phyloP scores from a whole-genome alignment of 1,284 basidiomycete species.

The Pisolithus thermaeus region DNA sequence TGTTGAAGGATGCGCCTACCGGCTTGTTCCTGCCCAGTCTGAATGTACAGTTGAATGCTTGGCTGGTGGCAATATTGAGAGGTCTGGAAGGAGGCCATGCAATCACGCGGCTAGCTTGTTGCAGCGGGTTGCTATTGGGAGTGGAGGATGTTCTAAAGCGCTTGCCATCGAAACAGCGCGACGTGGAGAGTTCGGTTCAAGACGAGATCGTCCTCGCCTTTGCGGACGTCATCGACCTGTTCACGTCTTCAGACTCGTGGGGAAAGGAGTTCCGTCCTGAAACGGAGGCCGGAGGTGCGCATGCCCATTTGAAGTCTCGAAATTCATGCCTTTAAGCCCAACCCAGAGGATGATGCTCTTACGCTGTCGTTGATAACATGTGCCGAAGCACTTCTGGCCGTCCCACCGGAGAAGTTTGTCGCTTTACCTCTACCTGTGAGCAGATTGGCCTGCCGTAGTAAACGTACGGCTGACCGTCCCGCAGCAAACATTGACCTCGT shows the following conservation, averaged over 20 bases:
- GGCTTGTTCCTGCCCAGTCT: constrained; percentile 42
- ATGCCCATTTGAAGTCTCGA: constrained; percentile 15
- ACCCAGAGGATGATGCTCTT: constrained; percentile 26
- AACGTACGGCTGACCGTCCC: constrained; percentile 8
- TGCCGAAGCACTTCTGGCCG: constrained; percentile 49
- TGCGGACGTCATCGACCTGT: too few relatives aligned
- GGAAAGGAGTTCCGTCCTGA: too few relatives aligned
- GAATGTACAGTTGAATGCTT: constrained; percentile 38
- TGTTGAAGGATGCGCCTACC: constrained; percentile 32
- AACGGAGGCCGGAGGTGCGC: constrained; percentile 17
- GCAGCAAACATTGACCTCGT: constrained; percentile 35
- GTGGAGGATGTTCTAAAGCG: too few relatives aligned
- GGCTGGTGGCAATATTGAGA: constrained; percentile 51
- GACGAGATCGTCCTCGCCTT: too few relatives aligned
- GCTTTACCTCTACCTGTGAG: constrained; percentile 50
- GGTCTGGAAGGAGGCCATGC: constrained; percentile 62
- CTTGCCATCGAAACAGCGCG: too few relatives aligned
- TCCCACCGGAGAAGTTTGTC: constrained; percentile 26
- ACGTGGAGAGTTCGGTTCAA: too few relatives aligned
- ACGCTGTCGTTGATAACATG: constrained; percentile 43
- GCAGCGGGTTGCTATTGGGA: constrained; percentile 35
- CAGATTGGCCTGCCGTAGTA: neutral
- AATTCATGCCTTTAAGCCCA: constrained; percentile 7
- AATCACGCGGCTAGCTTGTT: constrained; percentile 52
- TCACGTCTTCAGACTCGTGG: too few relatives aligned